These are phyloP conservation scores for Rhodotorula kratochvilovae DNA, from an alignment of 768 basidiomycete genomes.

Conservation along the genomic window DNA sequence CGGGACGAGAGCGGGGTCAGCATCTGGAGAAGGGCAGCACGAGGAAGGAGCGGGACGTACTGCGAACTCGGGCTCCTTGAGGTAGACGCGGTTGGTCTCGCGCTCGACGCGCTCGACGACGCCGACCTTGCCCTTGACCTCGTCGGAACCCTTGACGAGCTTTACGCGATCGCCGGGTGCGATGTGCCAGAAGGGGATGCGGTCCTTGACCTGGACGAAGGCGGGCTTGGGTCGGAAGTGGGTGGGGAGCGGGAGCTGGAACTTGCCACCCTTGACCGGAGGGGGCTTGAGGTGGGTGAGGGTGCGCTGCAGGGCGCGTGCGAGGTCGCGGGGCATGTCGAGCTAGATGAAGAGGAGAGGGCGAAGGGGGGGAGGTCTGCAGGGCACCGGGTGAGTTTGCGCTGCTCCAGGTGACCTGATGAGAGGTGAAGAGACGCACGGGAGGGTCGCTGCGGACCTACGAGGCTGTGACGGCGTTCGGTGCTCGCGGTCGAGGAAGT, in stretches of 20 bases:
- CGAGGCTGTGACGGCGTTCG: no score
- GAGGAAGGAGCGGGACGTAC: slow-evolving; percentile 2
- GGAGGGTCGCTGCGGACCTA: not conserved
- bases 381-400: not conserved
- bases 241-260: slow-evolving; percentile 34
- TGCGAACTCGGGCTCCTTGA: slow-evolving; percentile 37
- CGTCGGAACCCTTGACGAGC: slow-evolving; percentile 32
- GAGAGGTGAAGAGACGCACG: not conserved
- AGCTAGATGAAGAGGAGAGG: not conserved
- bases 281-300: slow-evolving; percentile 33
- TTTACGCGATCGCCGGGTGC: slow-evolving; percentile 38
- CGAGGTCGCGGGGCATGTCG: slow-evolving; percentile 21
- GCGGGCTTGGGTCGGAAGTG: slow-evolving; percentile 31
- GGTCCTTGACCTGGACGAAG: slow-evolving; percentile 42
- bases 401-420: not conserved
- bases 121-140: slow-evolving; percentile 35
- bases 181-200: slow-evolving; percentile 42
- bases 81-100: slow-evolving; percentile 36
- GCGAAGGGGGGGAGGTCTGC: not conserved
- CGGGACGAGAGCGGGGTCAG: no score
- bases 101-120: slow-evolving; percentile 38
- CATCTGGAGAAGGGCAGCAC: not conserved
- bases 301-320: slow-evolving; percentile 33
- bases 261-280: slow-evolving; percentile 33
- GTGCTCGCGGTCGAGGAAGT: slow-evolving; percentile 19